Percentiles rank a stretch among this genome's conserved stretches.
phyloP scores from a whole-genome alignment of 2,329 filamentous ascomycete species.

The Penicillium sp. region DNA sequence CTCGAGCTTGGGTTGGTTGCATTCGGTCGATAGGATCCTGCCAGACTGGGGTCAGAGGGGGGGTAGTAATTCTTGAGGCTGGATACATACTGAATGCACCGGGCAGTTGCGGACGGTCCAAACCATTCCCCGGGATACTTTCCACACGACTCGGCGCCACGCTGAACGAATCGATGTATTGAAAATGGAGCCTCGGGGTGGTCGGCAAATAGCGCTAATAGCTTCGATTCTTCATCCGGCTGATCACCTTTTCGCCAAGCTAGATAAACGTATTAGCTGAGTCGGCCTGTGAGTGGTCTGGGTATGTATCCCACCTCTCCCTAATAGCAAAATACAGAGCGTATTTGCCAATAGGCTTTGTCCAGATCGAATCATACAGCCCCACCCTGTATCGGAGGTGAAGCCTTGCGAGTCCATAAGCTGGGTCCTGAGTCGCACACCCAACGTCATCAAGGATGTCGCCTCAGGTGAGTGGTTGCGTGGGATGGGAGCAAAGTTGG shows the following conservation, averaged over 20 bases:
- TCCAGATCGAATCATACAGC: slow-evolving; percentile 97
- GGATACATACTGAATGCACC: slow-evolving; percentile 79
- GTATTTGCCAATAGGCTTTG: slow-evolving; percentile 91
- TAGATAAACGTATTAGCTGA: slow-evolving; percentile 31
- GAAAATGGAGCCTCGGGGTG: slow-evolving; percentile 85
- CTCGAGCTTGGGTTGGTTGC: slow-evolving; percentile 62
- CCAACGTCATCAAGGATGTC: slow-evolving; percentile 70
- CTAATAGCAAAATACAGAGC: slow-evolving; percentile 69
- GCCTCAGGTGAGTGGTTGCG: slow-evolving; percentile 75
- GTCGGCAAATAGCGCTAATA: slow-evolving; percentile 85
- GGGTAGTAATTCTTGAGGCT: not conserved
- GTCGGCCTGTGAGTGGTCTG: slow-evolving; percentile 17
- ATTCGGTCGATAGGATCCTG: slow-evolving; percentile 72
- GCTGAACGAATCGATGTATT: slow-evolving; percentile 88
- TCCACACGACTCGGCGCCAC: slow-evolving; percentile 82
- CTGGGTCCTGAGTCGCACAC: slow-evolving; percentile 79
- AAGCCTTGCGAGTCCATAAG: slow-evolving; percentile 79
- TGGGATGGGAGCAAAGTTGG: slow-evolving; percentile 78
- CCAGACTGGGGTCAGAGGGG: not conserved
- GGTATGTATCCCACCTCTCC: slow-evolving; percentile 62
- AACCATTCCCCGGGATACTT: slow-evolving; percentile 99
- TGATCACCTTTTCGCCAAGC: slow-evolving; percentile 72
- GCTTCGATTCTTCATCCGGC: slow-evolving; percentile 62
- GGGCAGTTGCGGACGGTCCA: slow-evolving; percentile 91
- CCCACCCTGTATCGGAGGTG: slow-evolving; percentile 93